Conservation (phyloP, 73 alveolate species). For the Paramecium tetraurelia region DNA sequence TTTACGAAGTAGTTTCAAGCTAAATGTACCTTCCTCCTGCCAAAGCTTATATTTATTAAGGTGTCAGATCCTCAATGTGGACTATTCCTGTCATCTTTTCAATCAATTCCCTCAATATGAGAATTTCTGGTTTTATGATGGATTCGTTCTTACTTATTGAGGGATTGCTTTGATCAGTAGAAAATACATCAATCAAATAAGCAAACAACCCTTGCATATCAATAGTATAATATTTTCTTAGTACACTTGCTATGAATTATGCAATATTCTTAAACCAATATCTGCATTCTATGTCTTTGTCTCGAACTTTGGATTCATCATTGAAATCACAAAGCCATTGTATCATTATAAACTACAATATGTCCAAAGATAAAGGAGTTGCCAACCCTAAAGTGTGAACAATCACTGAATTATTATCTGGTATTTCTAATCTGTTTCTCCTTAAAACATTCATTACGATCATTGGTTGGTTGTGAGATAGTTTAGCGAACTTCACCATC, state of each 20-base stretch:
- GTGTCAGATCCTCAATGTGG: constrained; percentile 6
- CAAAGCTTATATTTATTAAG: constrained; percentile 11
- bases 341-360: background rate
- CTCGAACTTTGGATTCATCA: constrained; percentile 4
- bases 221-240: background rate
- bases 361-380: background rate
- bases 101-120: background rate
- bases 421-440: background rate
- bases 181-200: background rate
- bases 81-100: constrained; percentile 48
- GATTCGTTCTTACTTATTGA: background rate
- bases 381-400: background rate
- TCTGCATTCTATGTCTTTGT: constrained; percentile 10
- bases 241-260: constrained; percentile 4
- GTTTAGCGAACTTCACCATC: constrained; percentile 17
- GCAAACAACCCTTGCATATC: constrained; percentile 36
- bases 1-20: constrained; percentile 35
- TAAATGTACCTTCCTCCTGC: constrained; percentile 42
- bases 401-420: constrained; percentile 12
- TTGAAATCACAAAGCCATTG: constrained; percentile 23
- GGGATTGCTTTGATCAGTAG: background rate
- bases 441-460: background rate
- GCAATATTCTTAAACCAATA: constrained; percentile 26
- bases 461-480: background rate
- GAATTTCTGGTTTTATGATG: background rate